Evolutionary conservation across 148 eudicot genomes (phyloP).

Genomic region (Silene uniflora): DNA sequence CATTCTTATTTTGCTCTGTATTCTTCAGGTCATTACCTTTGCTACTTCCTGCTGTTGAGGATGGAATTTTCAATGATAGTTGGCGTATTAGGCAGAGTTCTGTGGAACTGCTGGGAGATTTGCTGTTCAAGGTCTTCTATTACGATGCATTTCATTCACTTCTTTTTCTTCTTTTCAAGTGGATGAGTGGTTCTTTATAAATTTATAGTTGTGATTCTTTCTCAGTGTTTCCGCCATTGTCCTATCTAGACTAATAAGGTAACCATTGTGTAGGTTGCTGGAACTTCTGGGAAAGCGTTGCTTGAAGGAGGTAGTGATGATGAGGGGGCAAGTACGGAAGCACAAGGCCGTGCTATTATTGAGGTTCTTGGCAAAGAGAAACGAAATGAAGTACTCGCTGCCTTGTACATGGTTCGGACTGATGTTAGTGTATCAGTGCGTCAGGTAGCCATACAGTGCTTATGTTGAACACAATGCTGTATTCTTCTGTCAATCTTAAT

Average conservation of each 20-base stretch:
- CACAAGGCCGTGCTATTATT: constrained; percentile 96
- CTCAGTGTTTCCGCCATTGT: background rate
- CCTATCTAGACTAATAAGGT: background rate
- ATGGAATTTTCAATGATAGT: constrained; percentile 92
- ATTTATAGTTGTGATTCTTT: background rate
- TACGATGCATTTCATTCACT: background rate
- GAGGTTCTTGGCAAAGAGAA: constrained; percentile 93
- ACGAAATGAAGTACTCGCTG: constrained; percentile 97
- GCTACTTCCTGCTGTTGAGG: constrained; percentile 99
- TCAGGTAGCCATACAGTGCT: constrained; percentile 52
- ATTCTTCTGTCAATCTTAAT: background rate
- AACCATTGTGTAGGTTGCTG: constrained; percentile 65
- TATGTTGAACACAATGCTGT: background rate
- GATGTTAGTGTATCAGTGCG: constrained; percentile 94
- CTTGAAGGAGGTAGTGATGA: constrained; percentile 99
- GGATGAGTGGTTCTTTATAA: background rate
- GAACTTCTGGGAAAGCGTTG: constrained; percentile 97
- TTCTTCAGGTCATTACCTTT: constrained; percentile 74
- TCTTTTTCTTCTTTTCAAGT: background rate
- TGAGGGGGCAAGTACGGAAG: constrained; percentile 99
- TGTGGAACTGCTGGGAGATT: constrained; percentile 90
- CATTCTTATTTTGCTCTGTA: background rate
- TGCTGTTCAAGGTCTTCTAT: constrained; percentile 76
- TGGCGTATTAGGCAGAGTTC: constrained; percentile 99
- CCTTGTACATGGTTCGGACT: constrained; percentile 96